Evolutionary conservation across 768 basidiomycete species (phyloP), one percentile per base, ranked within the genome.

Genomic region (Amanita inopinata): DNA sequence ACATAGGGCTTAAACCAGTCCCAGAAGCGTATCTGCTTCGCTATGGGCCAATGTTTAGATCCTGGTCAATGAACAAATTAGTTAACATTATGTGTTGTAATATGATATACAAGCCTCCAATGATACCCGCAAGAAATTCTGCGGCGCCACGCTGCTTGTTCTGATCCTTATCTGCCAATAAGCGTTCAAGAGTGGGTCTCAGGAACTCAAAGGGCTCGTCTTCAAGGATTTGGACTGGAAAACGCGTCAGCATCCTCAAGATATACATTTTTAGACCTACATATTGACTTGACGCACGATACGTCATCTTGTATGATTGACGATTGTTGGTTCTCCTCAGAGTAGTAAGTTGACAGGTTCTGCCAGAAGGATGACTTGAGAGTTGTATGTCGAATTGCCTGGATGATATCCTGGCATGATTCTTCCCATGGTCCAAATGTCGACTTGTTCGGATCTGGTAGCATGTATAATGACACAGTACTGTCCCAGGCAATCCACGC

Each of bases 71-170:
- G 14, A 43, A 33, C 18, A 36, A 18, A 25, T 6, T 14, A 35
- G 19, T 10, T 12, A 11, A 33, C 19, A n/a, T 9, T 2, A 5
- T 17, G 25, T 20, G 22, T n/a, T n/a, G n/a, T n/a, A n/a, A n/a
- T n/a, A 24, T 15, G 12, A 1, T 30, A 19, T 32, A 18, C 56
- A 38, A 53, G 74, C 81, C 83, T 48, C 73, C 71, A 17, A 85
- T 57, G n/a, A 84, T 47, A 18, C 83, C 83, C 2, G 83, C 85
- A 5, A 91, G 57, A 40, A 92, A 67, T 59, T 96, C 91, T 3
- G 88, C 88, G 6, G 86, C 80, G 2, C 86, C 89, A 22, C 91
- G 71, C 55, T 89, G 89, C 62, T 90, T 88, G 61, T 93, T 83
- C 46, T 87, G 81, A 49, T 86, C 79, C 47, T 81, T 76, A 52